Percentiles rank a stretch among this genome's conserved stretches.
Evolutionary conservation across 2,329 filamentous ascomycete species (phyloP).

Genomic region (Peltaster fructicola): DNA sequence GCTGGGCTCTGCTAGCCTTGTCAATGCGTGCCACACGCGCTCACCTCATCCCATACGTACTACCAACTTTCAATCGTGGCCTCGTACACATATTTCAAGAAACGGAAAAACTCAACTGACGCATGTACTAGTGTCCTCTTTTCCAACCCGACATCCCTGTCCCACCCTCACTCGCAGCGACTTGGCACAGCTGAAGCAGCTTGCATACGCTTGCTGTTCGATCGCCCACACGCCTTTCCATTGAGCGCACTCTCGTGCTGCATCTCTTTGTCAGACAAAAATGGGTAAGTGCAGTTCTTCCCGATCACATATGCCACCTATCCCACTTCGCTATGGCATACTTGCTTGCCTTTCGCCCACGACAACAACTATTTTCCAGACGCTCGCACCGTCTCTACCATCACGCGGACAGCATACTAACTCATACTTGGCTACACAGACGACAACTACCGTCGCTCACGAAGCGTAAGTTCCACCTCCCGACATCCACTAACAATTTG

Average conservation of each 20-base stretch:
- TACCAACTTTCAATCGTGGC: too few relatives aligned
- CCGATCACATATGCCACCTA: too few relatives aligned
- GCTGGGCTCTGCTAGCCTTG: too few relatives aligned
- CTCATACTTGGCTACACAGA: too few relatives aligned
- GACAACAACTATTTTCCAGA: conserved; percentile 1
- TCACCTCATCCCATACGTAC: too few relatives aligned
- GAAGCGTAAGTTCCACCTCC: conserved; percentile 4
- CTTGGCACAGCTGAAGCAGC: conserved; percentile 1
- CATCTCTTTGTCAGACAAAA: conserved; percentile 3
- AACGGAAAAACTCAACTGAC: too few relatives aligned
- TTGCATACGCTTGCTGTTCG: background rate
- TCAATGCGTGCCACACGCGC: too few relatives aligned
- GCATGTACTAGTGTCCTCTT: too few relatives aligned
- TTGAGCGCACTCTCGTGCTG: conserved; percentile 2
- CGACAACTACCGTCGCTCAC: conserved; percentile 5
- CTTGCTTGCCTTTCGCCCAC: conserved; percentile 1
- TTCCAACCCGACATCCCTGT: conserved; percentile 1
- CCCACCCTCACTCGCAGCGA: too few relatives aligned
- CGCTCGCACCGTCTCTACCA: conserved; percentile 1
- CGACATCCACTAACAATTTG: too few relatives aligned
- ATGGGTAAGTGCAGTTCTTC: conserved; percentile 4
- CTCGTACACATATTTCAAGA: too few relatives aligned
- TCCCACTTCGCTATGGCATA: background rate
- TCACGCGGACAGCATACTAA: too few relatives aligned
- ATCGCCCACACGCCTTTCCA: background rate